phyloP scores from a whole-genome alignment of 306 rosid species.

The Vigna hirtella region DNA sequence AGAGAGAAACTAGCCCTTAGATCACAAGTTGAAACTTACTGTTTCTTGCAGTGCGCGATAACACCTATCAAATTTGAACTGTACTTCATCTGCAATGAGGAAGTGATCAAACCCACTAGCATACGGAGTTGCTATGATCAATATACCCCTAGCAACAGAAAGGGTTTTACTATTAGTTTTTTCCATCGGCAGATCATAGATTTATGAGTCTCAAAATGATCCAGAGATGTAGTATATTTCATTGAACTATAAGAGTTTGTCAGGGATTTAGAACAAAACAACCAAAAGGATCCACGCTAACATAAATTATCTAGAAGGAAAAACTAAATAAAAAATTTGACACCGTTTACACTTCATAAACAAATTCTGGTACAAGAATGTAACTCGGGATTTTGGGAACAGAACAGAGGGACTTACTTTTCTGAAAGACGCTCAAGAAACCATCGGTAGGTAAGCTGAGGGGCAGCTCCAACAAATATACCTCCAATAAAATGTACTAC shows the following conservation, averaged over 20 bases:
- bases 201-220: conserved; percentile 12
- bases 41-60: conserved; percentile 67
- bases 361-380: conserved; percentile 9
- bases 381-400: background rate
- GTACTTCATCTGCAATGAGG: conserved; percentile 95
- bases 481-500: conserved; percentile 97
- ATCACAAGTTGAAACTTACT: conserved; percentile 55
- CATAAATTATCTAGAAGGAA: background rate
- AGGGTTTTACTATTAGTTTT: conserved; percentile 36
- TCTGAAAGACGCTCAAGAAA: conserved; percentile 92
- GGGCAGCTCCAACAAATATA: conserved; percentile 97
- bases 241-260: conserved; percentile 7
- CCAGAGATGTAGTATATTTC: conserved; percentile 19
- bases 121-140: conserved; percentile 96
- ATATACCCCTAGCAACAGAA: conserved; percentile 69
- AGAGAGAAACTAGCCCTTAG: conserved; percentile 31
- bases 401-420: conserved; percentile 56
- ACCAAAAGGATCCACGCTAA: conserved; percentile 25
- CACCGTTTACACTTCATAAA: background rate
- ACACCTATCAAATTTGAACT: conserved; percentile 94
- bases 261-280: conserved; percentile 23
- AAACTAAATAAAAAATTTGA: background rate
- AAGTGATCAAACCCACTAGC: conserved; percentile 99
- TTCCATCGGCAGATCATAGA: conserved; percentile 23
- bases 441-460: conserved; percentile 94